Percentiles rank a stretch among this genome's conserved stretches.
These are phyloP conservation scores for Amanita jacksonii DNA, from an alignment of 768 basidiomycete species.

Conservation along the genomic window DNA sequence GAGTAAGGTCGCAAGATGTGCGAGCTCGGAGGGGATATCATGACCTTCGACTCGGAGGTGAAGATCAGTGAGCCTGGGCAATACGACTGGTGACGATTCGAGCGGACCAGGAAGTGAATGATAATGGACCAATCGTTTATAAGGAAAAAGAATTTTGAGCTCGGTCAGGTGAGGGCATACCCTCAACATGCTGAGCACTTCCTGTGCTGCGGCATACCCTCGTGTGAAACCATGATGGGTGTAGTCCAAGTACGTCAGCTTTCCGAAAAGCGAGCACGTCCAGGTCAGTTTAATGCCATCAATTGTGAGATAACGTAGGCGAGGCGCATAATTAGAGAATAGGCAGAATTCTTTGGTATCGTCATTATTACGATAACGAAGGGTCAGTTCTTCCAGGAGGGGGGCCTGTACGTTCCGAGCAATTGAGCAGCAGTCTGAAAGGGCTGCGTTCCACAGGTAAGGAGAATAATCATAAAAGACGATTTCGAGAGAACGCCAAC, in stretches of 20 bases:
- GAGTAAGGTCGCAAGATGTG: constrained; percentile 40
- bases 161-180: constrained; percentile 44
- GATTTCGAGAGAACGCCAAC: constrained; percentile 56
- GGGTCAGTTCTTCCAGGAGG: constrained; percentile 42
- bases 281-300: constrained; percentile 57
- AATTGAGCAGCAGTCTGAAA: constrained; percentile 42
- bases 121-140: constrained; percentile 18
- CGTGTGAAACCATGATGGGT: constrained; percentile 61
- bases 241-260: constrained; percentile 58
- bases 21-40: constrained; percentile 55
- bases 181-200: constrained; percentile 48
- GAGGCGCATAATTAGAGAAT: constrained; percentile 54
- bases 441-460: constrained; percentile 58
- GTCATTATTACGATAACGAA: constrained; percentile 56
- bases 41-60: constrained; percentile 40
- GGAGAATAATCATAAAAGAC: constrained; percentile 46
- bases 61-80: constrained; percentile 39
- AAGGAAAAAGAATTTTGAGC: constrained; percentile 46
- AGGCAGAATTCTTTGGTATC: constrained; percentile 58
- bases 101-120: constrained; percentile 10
- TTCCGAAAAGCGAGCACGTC: constrained; percentile 51
- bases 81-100: constrained; percentile 21
- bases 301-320: constrained; percentile 43
- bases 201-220: constrained; percentile 45
- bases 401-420: constrained; percentile 26